phyloP scores from a whole-genome alignment of 257 asterid genomes.

The Solanum stenotomum region DNA sequence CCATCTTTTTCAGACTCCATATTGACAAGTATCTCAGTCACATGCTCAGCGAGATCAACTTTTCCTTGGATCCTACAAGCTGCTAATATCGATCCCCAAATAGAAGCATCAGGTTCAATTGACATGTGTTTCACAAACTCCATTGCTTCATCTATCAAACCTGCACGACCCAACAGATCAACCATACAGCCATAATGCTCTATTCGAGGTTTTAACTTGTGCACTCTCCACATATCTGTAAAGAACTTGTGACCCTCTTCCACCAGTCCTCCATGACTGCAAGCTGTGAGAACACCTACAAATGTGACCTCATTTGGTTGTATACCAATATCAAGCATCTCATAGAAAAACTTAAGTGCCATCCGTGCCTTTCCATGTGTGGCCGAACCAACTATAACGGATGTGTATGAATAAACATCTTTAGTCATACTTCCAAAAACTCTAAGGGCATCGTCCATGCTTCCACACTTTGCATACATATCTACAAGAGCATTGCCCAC shows the following conservation, averaged over 20 bases:
- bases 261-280: slow-evolving; percentile 23
- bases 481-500: slow-evolving; percentile 41
- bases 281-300: slow-evolving; percentile 29
- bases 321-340: slow-evolving; percentile 19
- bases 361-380: slow-evolving; percentile 21
- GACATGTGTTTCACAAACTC: slow-evolving; percentile 16
- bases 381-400: slow-evolving; percentile 23
- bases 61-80: slow-evolving; percentile 26
- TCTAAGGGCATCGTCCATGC: slow-evolving; percentile 7
- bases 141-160: slow-evolving; percentile 19
- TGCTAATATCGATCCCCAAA: slow-evolving; percentile 25
- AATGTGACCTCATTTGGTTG: slow-evolving; percentile 27
- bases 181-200: slow-evolving; percentile 37
- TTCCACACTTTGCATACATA: slow-evolving; percentile 42
- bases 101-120: slow-evolving; percentile 18
- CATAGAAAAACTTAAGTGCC: slow-evolving; percentile 18
- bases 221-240: slow-evolving; percentile 16
- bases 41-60: slow-evolving; percentile 21
- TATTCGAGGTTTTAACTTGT: slow-evolving; percentile 18
- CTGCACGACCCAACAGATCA: slow-evolving; percentile 26
- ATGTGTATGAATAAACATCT: slow-evolving; percentile 26
- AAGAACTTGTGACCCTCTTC: slow-evolving; percentile 18
- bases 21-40: slow-evolving; percentile 9
- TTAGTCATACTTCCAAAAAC: slow-evolving; percentile 17
- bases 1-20: slow-evolving; percentile 16